Conservation (phyloP, 2,329 filamentous ascomycete species). For the Fusarium sp. region DNA sequence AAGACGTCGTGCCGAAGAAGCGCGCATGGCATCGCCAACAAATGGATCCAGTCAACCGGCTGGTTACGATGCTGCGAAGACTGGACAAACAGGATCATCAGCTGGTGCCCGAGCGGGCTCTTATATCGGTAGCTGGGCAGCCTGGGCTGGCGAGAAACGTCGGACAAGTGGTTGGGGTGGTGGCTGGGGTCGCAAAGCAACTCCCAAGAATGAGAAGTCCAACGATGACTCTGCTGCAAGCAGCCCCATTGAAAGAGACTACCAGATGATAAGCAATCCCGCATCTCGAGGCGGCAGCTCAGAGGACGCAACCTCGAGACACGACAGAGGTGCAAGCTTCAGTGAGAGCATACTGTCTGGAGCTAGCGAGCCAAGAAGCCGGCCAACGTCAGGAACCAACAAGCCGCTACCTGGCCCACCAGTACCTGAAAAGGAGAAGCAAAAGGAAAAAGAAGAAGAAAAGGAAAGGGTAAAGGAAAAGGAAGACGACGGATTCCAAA, state of each 20-base stretch:
- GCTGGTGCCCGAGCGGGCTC: slow-evolving; percentile 70
- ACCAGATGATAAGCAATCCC: slow-evolving; percentile 54
- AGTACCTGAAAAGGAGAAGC: slow-evolving; percentile 26
- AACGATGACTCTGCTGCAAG: slow-evolving; percentile 52
- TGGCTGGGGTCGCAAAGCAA: slow-evolving; percentile 57
- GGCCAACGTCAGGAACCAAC: slow-evolving; percentile 38
- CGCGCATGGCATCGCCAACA: slow-evolving; percentile 39
- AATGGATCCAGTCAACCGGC: slow-evolving; percentile 13
- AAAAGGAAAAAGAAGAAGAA: neutral
- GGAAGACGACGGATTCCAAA: slow-evolving; percentile 47
- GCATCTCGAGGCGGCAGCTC: slow-evolving; percentile 49
- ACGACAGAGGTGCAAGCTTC: slow-evolving; percentile 59
- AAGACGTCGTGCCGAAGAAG: slow-evolving; percentile 58
- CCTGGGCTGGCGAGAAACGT: slow-evolving; percentile 81
- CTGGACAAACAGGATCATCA: slow-evolving; percentile 62
- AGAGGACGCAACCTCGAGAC: slow-evolving; percentile 50
- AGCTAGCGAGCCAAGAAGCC: slow-evolving; percentile 50
- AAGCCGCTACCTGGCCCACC: slow-evolving; percentile 29
- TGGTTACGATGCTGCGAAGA: slow-evolving; percentile 54
- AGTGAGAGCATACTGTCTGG: slow-evolving; percentile 61
- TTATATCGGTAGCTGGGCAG: slow-evolving; percentile 77
- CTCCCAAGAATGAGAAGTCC: slow-evolving; percentile 51
- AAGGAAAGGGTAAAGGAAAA: slow-evolving; percentile 34
- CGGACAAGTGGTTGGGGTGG: slow-evolving; percentile 65
- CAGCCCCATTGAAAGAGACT: slow-evolving; percentile 56